Evolutionary conservation across 2,329 filamentous ascomycete genomes (phyloP).

Genomic region (Paecilomyces niveus): DNA sequence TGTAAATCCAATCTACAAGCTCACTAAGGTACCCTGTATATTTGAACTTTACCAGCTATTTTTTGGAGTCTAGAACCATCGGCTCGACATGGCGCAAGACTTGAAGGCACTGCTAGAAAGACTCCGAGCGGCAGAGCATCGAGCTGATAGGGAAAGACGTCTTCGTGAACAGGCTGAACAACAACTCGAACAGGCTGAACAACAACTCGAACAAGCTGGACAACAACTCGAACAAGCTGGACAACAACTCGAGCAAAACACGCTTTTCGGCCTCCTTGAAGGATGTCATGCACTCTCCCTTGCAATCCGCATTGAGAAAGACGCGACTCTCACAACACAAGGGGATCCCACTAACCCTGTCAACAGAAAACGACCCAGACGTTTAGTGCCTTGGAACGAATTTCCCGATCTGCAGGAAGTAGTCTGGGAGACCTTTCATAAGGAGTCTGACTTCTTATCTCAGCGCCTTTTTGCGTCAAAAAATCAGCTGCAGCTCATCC

Average conservation of each 20-base stretch:
- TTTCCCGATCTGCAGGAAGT: slow-evolving; percentile 17
- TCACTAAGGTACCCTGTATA: too few relatives aligned
- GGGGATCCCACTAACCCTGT: not conserved
- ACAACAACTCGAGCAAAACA: not conserved
- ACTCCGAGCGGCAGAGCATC: too few relatives aligned
- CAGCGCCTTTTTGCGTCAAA: slow-evolving; percentile 11
- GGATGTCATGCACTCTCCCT: not conserved
- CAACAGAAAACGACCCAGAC: slow-evolving; percentile 7
- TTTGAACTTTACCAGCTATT: too few relatives aligned
- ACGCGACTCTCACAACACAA: not conserved
- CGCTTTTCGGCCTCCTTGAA: not conserved
- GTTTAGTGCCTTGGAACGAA: slow-evolving; percentile 14
- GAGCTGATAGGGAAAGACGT: too few relatives aligned
- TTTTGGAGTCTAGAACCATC: too few relatives aligned
- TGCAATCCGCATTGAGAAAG: not conserved
- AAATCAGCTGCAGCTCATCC: slow-evolving; percentile 10
- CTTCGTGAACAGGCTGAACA: too few relatives aligned
- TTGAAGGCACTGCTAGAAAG: too few relatives aligned
- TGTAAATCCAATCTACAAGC: too few relatives aligned
- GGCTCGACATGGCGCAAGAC: too few relatives aligned
- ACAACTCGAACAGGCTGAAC: too few relatives aligned
- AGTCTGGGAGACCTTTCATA: slow-evolving; percentile 15
- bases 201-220: not conserved
- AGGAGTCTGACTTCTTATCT: slow-evolving; percentile 8
- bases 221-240: not conserved